Conservation (phyloP, 352 stramenopile species). For the Phytopythium oedochilum region DNA sequence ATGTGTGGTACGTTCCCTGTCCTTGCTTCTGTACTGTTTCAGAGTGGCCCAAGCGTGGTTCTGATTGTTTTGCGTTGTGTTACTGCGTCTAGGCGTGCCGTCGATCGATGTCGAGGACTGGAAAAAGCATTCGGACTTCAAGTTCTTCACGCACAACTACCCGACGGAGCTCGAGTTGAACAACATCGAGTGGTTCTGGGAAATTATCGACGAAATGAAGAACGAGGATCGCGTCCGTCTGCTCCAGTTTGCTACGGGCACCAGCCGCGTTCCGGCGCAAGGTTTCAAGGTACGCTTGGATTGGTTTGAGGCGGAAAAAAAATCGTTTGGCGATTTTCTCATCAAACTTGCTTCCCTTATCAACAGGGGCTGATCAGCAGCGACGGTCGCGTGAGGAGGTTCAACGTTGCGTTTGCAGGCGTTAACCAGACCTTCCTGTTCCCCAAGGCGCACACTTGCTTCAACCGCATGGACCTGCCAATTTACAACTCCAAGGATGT, state of each 20-base stretch:
- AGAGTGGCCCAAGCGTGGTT: no score
- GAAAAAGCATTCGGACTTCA: constrained; percentile 79
- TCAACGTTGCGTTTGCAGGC: constrained; percentile 71
- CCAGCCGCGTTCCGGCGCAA: constrained; percentile 71
- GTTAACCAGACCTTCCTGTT: constrained; percentile 63
- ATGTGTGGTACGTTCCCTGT: constrained; percentile 86
- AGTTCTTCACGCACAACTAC: constrained; percentile 63
- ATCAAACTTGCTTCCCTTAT: neutral
- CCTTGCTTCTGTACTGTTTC: constrained; percentile 7
- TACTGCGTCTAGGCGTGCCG: constrained; percentile 32
- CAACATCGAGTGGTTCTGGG: constrained; percentile 97
- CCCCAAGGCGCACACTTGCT: constrained; percentile 82
- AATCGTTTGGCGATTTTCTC: neutral
- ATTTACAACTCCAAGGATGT: constrained; percentile 66
- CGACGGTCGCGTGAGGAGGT: constrained; percentile 68
- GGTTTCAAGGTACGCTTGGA: constrained; percentile 56
- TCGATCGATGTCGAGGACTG: constrained; percentile 75
- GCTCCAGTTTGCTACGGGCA: constrained; percentile 82
- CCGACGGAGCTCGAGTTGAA: constrained; percentile 78
- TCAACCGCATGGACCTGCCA: constrained; percentile 77
- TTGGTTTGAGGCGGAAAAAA: no score
- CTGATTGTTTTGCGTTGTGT: constrained; percentile 1
- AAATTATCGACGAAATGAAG: constrained; percentile 78
- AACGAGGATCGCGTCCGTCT: constrained; percentile 75
- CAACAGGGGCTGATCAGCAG: constrained; percentile 66